Conservation (phyloP, 192 early-diverging fungal genomes). For the Backusella macrospora region DNA sequence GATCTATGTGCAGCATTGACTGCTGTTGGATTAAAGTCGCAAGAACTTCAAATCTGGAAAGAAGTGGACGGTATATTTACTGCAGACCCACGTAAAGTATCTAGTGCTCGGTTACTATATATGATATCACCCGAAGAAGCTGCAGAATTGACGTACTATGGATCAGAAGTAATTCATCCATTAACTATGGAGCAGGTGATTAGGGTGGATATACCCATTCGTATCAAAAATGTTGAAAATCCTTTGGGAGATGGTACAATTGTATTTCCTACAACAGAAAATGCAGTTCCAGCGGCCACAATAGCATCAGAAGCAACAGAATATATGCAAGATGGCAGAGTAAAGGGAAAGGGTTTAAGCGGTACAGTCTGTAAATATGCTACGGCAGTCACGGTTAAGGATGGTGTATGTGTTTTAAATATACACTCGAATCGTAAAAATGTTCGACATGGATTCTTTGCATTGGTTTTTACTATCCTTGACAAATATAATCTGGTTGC, state of each 20-base stretch:
- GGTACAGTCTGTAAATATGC: constrained; percentile 55
- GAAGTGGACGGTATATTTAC: constrained; percentile 97
- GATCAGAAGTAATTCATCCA: constrained; percentile 86
- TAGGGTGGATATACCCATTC: constrained; percentile 86
- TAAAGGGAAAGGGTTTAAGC: background rate
- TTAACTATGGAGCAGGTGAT: constrained; percentile 99
- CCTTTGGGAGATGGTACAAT: constrained; percentile 82
- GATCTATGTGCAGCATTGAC: constrained; percentile 89
- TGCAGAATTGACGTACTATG: constrained; percentile 92
- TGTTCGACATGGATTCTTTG: constrained; percentile 89
- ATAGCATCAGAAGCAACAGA: too few species aligned
- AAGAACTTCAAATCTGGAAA: constrained; percentile 94
- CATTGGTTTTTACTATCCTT: constrained; percentile 82
- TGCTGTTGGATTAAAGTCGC: constrained; percentile 76
- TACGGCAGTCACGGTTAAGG: constrained; percentile 94
- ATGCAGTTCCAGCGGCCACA: too few species aligned
- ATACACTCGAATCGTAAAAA: constrained; percentile 90
- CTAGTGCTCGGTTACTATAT: constrained; percentile 70
- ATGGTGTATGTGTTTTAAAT: constrained; percentile 84
- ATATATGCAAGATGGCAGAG: too few species aligned
- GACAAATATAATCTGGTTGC: constrained; percentile 82
- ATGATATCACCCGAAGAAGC: constrained; percentile 92
- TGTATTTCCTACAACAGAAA: constrained; percentile 69
- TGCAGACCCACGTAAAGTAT: constrained; percentile 91
- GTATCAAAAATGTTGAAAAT: constrained; percentile 93